These are phyloP conservation scores for Dactylonectria estremocensis DNA, from an alignment of 2,329 filamentous ascomycete species.

Conservation along the genomic window DNA sequence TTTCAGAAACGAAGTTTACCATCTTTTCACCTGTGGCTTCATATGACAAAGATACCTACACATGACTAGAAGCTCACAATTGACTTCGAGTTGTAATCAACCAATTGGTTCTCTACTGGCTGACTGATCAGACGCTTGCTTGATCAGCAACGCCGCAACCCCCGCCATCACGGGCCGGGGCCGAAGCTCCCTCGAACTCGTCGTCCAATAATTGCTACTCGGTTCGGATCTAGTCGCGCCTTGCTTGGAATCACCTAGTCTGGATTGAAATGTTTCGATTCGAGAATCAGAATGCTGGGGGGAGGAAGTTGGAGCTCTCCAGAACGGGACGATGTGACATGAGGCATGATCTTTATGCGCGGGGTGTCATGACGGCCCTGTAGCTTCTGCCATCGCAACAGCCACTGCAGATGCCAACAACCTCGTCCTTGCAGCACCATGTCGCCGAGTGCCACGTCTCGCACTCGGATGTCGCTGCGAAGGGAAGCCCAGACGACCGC, in stretches of 20 bases:
- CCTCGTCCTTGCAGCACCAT: neutral
- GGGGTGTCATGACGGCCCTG: slow-evolving; percentile 22
- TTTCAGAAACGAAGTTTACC: neutral
- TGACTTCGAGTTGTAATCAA: neutral
- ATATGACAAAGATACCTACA: neutral
- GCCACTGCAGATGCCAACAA: neutral
- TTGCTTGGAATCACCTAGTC: neutral
- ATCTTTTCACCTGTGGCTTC: neutral
- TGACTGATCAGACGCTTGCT: slow-evolving; percentile 8
- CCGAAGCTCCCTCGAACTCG: neutral
- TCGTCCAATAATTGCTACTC: neutral
- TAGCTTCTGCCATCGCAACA: neutral
- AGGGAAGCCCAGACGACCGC: neutral
- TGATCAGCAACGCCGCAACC: slow-evolving; percentile 10
- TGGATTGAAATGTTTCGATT: neutral
- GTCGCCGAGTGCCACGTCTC: neutral
- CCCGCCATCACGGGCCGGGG: neutral
- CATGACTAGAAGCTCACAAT: neutral
- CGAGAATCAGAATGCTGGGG: neutral
- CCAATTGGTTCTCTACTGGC: neutral
- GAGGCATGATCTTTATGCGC: neutral
- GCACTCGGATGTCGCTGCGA: neutral
- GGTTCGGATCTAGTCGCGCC: neutral
- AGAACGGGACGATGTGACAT: slow-evolving; percentile 2
- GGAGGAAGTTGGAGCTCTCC: neutral